phyloP scores from a whole-genome alignment of 768 basidiomycete species.

The Calocybe cyanea region DNA sequence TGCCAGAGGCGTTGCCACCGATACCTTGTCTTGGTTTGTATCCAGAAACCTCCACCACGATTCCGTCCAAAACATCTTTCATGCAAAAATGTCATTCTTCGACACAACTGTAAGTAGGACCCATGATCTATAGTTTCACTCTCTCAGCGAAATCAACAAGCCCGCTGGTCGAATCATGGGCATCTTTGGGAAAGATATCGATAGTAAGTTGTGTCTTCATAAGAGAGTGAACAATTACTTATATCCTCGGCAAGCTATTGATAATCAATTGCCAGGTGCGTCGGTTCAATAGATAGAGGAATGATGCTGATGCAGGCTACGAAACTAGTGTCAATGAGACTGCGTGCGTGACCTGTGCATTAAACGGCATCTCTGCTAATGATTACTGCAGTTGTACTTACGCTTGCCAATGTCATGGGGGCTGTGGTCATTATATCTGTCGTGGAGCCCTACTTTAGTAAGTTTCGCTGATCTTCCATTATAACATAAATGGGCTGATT shows the following conservation, averaged over 20 bases:
- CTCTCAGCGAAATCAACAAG: constrained; percentile 21
- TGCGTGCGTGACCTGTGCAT: constrained; percentile 36
- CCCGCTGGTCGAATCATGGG: constrained; percentile 59
- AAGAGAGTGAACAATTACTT: not conserved
- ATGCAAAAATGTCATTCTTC: constrained; percentile 76
- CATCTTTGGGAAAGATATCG: constrained; percentile 65
- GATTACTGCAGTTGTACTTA: constrained; percentile 39
- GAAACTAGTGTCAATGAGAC: constrained; percentile 47
- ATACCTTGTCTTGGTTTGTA: constrained; percentile 54
- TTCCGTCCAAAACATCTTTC: constrained; percentile 54
- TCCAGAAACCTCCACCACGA: constrained; percentile 60
- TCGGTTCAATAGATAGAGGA: not conserved
- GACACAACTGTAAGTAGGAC: constrained; percentile 52
- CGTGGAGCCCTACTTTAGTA: constrained; percentile 60
- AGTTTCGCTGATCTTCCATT: constrained; percentile 17
- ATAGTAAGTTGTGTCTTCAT: constrained; percentile 34
- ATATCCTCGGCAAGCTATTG: constrained; percentile 36
- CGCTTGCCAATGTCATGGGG: constrained; percentile 47
- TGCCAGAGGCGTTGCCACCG: constrained; percentile 47
- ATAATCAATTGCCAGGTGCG: constrained; percentile 57
- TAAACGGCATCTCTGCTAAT: not conserved
- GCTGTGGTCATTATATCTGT: constrained; percentile 54
- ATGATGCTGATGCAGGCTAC: not conserved
- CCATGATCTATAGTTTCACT: not conserved
- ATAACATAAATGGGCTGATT: not conserved